phyloP scores from a whole-genome alignment of 1,284 basidiomycete species.

The Veloboletus limbatus region DNA sequence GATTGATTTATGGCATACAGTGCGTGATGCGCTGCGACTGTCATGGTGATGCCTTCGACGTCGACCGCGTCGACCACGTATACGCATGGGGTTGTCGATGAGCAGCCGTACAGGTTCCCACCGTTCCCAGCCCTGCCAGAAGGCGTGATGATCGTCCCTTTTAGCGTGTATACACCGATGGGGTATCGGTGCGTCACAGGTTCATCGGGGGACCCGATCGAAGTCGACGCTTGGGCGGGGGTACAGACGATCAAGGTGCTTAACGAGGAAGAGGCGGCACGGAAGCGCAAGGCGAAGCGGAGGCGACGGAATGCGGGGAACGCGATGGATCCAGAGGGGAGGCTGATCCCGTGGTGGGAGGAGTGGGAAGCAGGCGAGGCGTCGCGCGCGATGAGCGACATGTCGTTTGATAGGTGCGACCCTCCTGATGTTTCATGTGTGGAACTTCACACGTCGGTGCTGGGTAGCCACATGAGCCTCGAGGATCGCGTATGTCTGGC shows the following conservation, averaged over 20 bases:
- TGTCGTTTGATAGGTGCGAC: conserved; percentile 36
- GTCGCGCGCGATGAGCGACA: conserved; percentile 23
- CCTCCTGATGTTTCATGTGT: too few relatives aligned
- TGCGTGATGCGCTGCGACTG: too few relatives aligned
- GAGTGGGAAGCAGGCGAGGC: conserved; percentile 47
- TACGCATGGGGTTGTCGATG: too few relatives aligned
- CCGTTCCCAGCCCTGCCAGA: conserved; percentile 45
- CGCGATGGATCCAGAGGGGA: conserved; percentile 28
- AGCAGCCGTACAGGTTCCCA: conserved; percentile 34
- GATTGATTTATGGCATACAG: too few relatives aligned
- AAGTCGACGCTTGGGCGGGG: conserved; percentile 43
- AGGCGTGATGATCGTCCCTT: conserved; percentile 41
- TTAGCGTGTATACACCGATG: conserved; percentile 39
- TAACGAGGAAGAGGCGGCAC: conserved; percentile 35
- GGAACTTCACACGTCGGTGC: not conserved
- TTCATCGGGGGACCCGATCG: conserved; percentile 23
- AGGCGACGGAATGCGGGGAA: conserved; percentile 23
- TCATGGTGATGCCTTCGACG: not conserved
- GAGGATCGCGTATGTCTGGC: conserved; percentile 44
- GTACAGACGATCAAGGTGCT: conserved; percentile 43
- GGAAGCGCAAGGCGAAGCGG: conserved; percentile 34
- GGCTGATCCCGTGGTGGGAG: conserved; percentile 44
- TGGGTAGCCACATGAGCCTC: conserved; percentile 29
- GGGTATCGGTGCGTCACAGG: conserved; percentile 29
- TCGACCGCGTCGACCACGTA: not conserved